Conservation (phyloP, 176 grass and related monocot genomes). For the Cymbopogon citratus region DNA sequence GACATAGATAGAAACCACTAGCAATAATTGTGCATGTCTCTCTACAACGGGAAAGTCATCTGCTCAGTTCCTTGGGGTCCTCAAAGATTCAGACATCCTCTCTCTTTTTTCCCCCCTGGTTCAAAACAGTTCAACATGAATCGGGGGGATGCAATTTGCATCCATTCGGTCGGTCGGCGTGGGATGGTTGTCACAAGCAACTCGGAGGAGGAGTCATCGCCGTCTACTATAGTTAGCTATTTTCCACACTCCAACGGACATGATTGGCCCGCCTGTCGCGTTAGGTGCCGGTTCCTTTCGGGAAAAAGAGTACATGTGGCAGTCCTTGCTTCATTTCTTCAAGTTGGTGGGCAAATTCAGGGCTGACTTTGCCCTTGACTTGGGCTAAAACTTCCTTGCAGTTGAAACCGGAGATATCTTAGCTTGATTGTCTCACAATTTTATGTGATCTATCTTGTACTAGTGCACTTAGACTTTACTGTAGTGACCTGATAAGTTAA, state of each 20-base stretch:
- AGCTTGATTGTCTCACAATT: background rate
- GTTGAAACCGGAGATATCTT: background rate
- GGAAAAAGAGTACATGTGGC: background rate
- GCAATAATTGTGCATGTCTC: too few relatives aligned
- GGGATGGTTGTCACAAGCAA: background rate
- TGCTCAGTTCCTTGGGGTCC: background rate
- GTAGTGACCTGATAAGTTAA: background rate
- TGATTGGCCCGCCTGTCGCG: background rate
- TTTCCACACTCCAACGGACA: background rate
- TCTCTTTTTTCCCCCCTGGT: background rate
- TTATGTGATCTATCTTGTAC: background rate
- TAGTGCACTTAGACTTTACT: background rate
- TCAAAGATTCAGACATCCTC: background rate
- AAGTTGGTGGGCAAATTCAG: background rate
- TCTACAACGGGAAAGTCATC: too few relatives aligned
- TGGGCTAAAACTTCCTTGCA: background rate
- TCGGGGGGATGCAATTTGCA: background rate
- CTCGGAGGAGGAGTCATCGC: background rate
- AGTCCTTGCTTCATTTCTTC: background rate
- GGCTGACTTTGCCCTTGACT: conserved; percentile 22
- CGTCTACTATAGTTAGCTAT: background rate
- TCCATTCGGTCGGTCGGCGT: background rate
- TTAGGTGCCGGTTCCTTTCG: conserved; percentile 25
- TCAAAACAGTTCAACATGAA: background rate
- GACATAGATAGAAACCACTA: too few relatives aligned